Percentiles rank a stretch among this genome's conserved stretches.
These are phyloP conservation scores for Eustoma russellianum DNA, from an alignment of 257 asterid genomes.

Conservation along the genomic window DNA sequence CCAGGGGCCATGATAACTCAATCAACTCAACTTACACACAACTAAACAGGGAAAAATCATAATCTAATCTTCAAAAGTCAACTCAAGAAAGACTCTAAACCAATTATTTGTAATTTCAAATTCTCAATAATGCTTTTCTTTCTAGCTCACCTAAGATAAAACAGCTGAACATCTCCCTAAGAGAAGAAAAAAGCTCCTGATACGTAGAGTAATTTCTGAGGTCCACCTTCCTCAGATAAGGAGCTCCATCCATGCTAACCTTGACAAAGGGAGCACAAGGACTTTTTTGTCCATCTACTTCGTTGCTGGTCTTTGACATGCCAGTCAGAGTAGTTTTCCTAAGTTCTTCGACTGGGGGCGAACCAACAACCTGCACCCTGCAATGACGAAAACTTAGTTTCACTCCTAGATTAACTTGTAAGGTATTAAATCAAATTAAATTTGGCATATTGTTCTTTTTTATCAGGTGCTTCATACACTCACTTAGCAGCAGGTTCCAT, in stretches of 20 bases:
- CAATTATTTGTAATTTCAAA: no score
- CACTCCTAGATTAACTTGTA: neutral
- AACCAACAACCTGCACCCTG: slow-evolving; percentile 85
- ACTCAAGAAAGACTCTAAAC: no score
- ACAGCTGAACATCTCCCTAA: slow-evolving; percentile 85
- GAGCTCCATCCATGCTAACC: slow-evolving; percentile 96
- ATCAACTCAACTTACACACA: no score
- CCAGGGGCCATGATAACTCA: no score
- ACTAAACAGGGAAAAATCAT: no score
- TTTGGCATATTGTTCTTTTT: neutral
- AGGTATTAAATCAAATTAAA: neutral
- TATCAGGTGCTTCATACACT: slow-evolving; percentile 13
- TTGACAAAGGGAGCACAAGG: slow-evolving; percentile 63
- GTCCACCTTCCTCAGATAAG: slow-evolving; percentile 89
- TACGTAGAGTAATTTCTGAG: slow-evolving; percentile 55
- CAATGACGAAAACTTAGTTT: slow-evolving; percentile 7
- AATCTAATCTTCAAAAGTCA: neutral
- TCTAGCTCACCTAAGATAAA: slow-evolving; percentile 37
- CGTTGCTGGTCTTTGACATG: slow-evolving; percentile 53
- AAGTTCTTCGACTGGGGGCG: slow-evolving; percentile 81
- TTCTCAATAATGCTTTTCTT: no score
- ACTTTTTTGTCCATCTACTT: slow-evolving; percentile 63
- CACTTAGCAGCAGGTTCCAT: slow-evolving; percentile 73
- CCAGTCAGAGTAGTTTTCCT: slow-evolving; percentile 64
- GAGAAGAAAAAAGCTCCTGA: slow-evolving; percentile 69